Evolutionary conservation across 345 rosid genomes (phyloP), one percentile per base, ranked within the genome.

Genomic region (Salix viminalis): DNA sequence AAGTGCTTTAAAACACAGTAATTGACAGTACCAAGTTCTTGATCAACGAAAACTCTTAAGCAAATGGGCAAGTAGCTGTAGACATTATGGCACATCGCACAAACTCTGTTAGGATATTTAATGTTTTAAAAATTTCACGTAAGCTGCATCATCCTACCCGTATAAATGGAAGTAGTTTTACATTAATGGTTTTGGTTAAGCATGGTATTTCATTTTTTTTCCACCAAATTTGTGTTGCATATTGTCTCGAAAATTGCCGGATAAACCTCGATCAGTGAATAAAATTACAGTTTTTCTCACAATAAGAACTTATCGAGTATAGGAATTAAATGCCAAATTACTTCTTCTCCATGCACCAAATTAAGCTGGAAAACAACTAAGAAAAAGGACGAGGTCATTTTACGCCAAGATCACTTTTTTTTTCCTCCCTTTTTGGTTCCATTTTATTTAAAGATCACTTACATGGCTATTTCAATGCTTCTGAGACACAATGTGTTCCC

Each of bases 151-250:
- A 75, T 66, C 85, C 37, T 61, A 41, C 44, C 44, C 80, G 78
- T 41, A 50, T 75, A 69, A 82, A 80, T 69, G 71, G 67, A 79
- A 68, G 44, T 54, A 54, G 71, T 69, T 75, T 66, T 73, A 37
- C 61, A 64, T 80, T 78, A 24, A 67, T 24, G 36, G n/a, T 23
- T 58, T 70, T 54, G 65, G 67, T 70, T 77, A 52, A 34, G 70
- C 68, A 66, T 75, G 42, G 14, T 28, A n/a, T 44, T 19, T 52
- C 69, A 30, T 71, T 52, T 74, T 42, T 10, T 2, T 32, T 7
- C 19, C 4, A 65, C 6, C 0, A 2, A 24, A 11, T 11, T 1
- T 46, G 23, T 68, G 23, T 13, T 28, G 48, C 15, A 0, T 54
- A 23, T 7, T 19, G 16, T 54, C 12, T 19, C 64, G 23, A 13